Evolutionary conservation across 2,329 filamentous ascomycete genomes (phyloP).

Genomic region (Aureobasidium sp.): DNA sequence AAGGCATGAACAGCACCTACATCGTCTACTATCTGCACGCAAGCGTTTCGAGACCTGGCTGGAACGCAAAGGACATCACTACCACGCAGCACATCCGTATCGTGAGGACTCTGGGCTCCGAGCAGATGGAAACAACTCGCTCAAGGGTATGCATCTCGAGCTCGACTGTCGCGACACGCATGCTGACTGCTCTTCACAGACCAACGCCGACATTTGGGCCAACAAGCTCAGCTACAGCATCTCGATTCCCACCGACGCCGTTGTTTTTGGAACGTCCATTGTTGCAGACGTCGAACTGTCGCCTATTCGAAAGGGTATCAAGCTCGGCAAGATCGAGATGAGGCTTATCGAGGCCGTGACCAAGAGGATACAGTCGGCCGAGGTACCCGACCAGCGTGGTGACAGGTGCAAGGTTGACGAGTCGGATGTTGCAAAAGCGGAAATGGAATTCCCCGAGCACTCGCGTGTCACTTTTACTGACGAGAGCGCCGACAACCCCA

Average conservation of each 20-base stretch:
- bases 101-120: constrained; percentile 42
- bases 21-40: constrained; percentile 89
- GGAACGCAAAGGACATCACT: constrained; percentile 80
- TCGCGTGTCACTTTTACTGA: constrained; percentile 31
- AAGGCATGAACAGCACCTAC: constrained; percentile 78
- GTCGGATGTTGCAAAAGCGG: constrained; percentile 31
- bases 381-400: constrained; percentile 27
- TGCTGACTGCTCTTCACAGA: constrained; percentile 31
- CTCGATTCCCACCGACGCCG: constrained; percentile 84
- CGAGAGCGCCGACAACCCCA: constrained; percentile 33
- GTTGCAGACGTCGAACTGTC: constrained; percentile 80
- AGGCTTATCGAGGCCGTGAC: constrained; percentile 71
- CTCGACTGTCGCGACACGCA: constrained; percentile 13
- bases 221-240: constrained; percentile 97
- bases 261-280: constrained; percentile 85
- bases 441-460: constrained; percentile 33
- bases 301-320: constrained; percentile 80
- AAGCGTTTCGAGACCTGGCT: constrained; percentile 69
- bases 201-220: constrained; percentile 94
- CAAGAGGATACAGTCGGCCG: constrained; percentile 30
- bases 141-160: constrained; percentile 23
- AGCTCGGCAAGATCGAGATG: constrained; percentile 74
- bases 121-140: constrained; percentile 63
- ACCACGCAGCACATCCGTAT: constrained; percentile 59
- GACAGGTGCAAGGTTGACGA: constrained; percentile 31